These are phyloP conservation scores for Cerrena zonata DNA, from an alignment of 1,284 basidiomycete genomes.

Conservation along the genomic window DNA sequence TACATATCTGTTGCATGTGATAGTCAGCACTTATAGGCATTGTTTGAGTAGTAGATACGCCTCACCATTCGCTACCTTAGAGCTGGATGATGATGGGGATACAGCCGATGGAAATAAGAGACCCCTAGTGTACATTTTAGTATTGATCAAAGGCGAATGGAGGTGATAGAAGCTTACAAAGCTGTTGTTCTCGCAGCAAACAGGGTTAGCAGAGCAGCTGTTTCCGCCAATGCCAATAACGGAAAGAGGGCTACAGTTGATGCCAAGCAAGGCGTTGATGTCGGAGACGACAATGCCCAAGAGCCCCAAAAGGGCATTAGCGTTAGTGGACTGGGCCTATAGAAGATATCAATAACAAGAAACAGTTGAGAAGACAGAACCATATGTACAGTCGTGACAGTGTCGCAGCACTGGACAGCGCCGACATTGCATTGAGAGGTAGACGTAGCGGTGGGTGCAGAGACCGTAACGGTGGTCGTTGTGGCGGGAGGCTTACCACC, in stretches of 20 bases:
- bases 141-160: not conserved
- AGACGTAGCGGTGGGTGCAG: not conserved
- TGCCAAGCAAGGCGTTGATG: slow-evolving; percentile 12
- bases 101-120: slow-evolving; percentile 20
- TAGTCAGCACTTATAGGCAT: no score
- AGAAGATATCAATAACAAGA: not conserved
- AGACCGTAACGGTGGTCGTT: slow-evolving; percentile 4
- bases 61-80: no score
- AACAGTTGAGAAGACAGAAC: not conserved
- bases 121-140: slow-evolving; percentile 12
- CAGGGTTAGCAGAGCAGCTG: slow-evolving; percentile 3
- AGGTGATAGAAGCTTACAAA: slow-evolving; percentile 1
- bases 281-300: slow-evolving; percentile 13
- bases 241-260: slow-evolving; percentile 14
- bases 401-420: slow-evolving; percentile 9
- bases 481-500: no score
- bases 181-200: slow-evolving; percentile 7
- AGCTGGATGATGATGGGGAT: slow-evolving; percentile 17
- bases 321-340: not conserved
- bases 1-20: no score
- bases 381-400: not conserved
- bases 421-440: slow-evolving; percentile 6
- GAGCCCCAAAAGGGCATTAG: not conserved
- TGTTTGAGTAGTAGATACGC: no score
- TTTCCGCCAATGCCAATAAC: slow-evolving; percentile 7